These are phyloP conservation scores for Ogataea philodendri DNA, from an alignment of 805 yeast genomes.

Conservation along the genomic window DNA sequence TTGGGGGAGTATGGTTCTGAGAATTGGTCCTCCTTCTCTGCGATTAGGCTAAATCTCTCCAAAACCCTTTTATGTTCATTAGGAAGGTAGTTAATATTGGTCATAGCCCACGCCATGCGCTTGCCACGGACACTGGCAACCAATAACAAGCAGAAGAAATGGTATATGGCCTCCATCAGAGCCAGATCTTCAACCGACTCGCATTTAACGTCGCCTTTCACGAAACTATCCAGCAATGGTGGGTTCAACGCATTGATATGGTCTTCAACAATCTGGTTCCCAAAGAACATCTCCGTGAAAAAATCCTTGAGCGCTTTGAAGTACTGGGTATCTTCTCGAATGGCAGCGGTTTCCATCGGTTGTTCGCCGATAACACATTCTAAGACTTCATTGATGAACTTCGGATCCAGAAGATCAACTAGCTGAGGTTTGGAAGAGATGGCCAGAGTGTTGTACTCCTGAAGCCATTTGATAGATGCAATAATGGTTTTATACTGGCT, in stretches of 20 bases:
- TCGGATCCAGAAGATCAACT: slow-evolving; percentile 16
- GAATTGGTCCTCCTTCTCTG: slow-evolving; percentile 18
- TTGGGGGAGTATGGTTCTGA: slow-evolving; percentile 15
- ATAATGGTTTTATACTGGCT: slow-evolving; percentile 19
- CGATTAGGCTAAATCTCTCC: slow-evolving; percentile 24
- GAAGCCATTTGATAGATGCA: slow-evolving; percentile 26
- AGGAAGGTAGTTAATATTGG: slow-evolving; percentile 27
- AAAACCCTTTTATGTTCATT: slow-evolving; percentile 19
- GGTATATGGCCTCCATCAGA: slow-evolving; percentile 24
- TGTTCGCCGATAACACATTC: slow-evolving; percentile 22
- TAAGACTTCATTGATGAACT: slow-evolving; percentile 19
- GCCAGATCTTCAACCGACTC: slow-evolving; percentile 12
- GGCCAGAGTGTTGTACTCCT: slow-evolving; percentile 22
- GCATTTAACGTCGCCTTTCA: slow-evolving; percentile 2
- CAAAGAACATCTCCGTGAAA: slow-evolving; percentile 14
- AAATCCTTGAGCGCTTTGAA: slow-evolving; percentile 11
- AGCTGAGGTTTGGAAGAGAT: slow-evolving; percentile 13
- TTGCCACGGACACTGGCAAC: slow-evolving; percentile 26
- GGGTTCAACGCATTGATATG: slow-evolving; percentile 16
- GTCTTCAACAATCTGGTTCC: slow-evolving; percentile 17
- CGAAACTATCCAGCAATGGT: slow-evolving; percentile 10
- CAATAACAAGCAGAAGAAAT: slow-evolving; percentile 25
- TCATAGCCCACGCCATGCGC: slow-evolving; percentile 30
- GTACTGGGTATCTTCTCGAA: slow-evolving; percentile 10
- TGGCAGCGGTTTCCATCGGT: slow-evolving; percentile 11